Base-by-base conservation (phyloP, 2,329 filamentous ascomycete species). In the Colletotrichum higginsianum region DNA sequence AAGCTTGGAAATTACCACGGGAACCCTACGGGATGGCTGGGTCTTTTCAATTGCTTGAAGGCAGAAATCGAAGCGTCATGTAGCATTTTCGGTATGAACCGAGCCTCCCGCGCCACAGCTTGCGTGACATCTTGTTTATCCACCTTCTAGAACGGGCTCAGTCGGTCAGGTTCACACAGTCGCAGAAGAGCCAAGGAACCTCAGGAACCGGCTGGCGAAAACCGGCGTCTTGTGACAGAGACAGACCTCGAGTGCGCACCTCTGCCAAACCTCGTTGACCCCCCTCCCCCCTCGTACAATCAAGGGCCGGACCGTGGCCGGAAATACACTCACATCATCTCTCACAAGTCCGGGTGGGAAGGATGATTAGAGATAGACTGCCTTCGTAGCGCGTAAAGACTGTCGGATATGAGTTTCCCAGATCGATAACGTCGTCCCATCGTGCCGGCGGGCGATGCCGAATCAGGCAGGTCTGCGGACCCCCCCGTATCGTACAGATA, bases 381-480 rank as follows among this genome's bases (percentile, higher is more conserved):
- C 26, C 26, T 6, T 5, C 26, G 26, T 30, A 30, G 26, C 26
- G 26, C 4, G 26, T 6, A 30, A 30, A 30, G 5, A 30, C 26
- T 30, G 42, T 23, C 55, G 49, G 69, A 64, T 61, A 57, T 52
- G 49, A 47, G 49, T 38, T 35, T 35, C 61, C 47, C 46, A n/a
- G 44, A 47, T 61, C 42, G 66, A 72, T 72, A 60, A 66, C n/a
- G 52, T 56, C 30, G 66, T 72, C 61, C 40, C 60, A 72, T 61
- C 30, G 60, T 47, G 42, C 21, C 61, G 61, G 60, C 49, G 49
- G 60, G 66, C 56, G 44, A 71, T 50, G 13, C 69, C 66, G 6
- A 49, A 70, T 61, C n/a, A 66, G 66, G 69, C 53, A 72, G 69
- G 69, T 72, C 66, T 72, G 69, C 64, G 64, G 64, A 57, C 62